Percentiles rank a stretch among this genome's conserved stretches.
Evolutionary conservation across 106 monocot genomes (phyloP).

Genomic region (Apostasia ramifera): DNA sequence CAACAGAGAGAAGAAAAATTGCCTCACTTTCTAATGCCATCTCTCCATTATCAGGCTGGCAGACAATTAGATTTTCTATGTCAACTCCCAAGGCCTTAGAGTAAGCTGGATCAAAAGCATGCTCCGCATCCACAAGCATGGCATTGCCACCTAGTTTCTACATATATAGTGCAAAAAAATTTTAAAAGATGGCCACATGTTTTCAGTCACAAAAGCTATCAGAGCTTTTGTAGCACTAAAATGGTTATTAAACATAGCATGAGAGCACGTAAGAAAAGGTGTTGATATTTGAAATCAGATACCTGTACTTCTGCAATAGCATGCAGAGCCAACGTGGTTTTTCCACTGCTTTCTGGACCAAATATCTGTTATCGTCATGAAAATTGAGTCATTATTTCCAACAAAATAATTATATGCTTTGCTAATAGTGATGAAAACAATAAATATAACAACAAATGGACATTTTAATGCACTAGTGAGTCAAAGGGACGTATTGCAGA

Average conservation of each 20-base stretch:
- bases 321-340: slow-evolving; percentile 95
- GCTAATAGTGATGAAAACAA: no score
- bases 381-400: no score
- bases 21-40: slow-evolving; percentile 95
- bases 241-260: not conserved
- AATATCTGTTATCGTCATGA: slow-evolving; percentile 40
- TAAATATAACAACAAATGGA: no score
- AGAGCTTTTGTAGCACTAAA: no score
- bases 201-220: no score
- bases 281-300: not conserved
- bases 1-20: slow-evolving; percentile 1
- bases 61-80: slow-evolving; percentile 96
- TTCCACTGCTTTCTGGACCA: slow-evolving; percentile 98
- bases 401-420: no score
- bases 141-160: slow-evolving; percentile 98
- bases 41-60: slow-evolving; percentile 98
- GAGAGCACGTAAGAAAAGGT: not conserved
- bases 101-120: slow-evolving; percentile 98
- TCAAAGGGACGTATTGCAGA: no score
- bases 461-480: no score
- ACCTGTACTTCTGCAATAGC: slow-evolving; percentile 99
- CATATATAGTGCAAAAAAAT: slow-evolving; percentile 12
- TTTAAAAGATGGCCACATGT: no score
- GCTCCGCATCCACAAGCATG: slow-evolving; percentile 99
- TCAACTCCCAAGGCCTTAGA: slow-evolving; percentile 92